phyloP scores from a whole-genome alignment of 257 asterid genomes.

The Petrea volubilis region DNA sequence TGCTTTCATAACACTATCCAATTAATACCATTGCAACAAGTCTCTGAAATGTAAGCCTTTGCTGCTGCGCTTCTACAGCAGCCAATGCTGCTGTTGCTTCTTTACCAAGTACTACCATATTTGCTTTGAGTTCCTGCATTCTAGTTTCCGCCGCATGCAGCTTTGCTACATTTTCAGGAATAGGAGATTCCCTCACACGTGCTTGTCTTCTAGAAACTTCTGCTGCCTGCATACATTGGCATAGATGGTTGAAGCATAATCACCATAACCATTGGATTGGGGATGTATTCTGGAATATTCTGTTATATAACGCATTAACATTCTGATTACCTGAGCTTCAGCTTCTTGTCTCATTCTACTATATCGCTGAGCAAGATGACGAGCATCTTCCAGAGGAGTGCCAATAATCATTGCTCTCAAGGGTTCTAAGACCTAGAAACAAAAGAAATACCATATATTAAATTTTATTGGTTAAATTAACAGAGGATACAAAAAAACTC shows the following conservation, averaged over 20 bases:
- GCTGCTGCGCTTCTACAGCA: slow-evolving; percentile 96
- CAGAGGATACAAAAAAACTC: neutral
- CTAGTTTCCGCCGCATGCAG: slow-evolving; percentile 86
- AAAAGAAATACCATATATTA: neutral
- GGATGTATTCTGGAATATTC: slow-evolving; percentile 2
- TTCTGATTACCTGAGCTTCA: slow-evolving; percentile 74
- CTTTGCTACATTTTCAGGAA: slow-evolving; percentile 90
- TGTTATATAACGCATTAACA: neutral
- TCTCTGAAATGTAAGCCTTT: slow-evolving; percentile 93
- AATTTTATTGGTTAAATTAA: slow-evolving; percentile 5
- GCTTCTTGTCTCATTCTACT: slow-evolving; percentile 98
- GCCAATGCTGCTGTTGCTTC: slow-evolving; percentile 95
- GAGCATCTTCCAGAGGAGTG: slow-evolving; percentile 95
- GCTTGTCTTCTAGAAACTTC: slow-evolving; percentile 96
- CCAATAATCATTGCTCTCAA: slow-evolving; percentile 82
- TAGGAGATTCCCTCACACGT: slow-evolving; percentile 92
- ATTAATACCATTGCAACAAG: slow-evolving; percentile 79
- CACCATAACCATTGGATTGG: slow-evolving; percentile 19
- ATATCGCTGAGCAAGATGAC: slow-evolving; percentile 98
- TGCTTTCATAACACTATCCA: slow-evolving; percentile 13
- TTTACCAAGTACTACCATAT: slow-evolving; percentile 96
- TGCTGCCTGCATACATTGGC: slow-evolving; percentile 57
- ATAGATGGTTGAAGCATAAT: slow-evolving; percentile 14
- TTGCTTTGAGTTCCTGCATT: slow-evolving; percentile 93
- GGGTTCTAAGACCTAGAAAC: slow-evolving; percentile 84